A percentile compares a stretch with the other conserved stretches of the same genome.
These are phyloP conservation scores for Thermochaetoides dissita DNA, from an alignment of 2,329 filamentous ascomycete species.

Conservation along the genomic window DNA sequence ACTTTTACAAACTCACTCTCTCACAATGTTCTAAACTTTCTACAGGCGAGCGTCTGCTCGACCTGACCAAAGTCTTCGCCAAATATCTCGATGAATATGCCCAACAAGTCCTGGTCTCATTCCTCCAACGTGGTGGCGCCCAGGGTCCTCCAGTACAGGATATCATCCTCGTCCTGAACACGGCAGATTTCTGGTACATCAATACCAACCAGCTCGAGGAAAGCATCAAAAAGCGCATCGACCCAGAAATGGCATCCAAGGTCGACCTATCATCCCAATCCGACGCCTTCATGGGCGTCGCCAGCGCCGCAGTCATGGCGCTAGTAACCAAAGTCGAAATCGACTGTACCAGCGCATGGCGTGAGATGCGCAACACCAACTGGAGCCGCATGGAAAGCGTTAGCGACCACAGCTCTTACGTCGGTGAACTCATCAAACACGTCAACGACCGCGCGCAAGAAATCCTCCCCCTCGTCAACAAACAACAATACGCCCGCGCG, in stretches of 20 bases:
- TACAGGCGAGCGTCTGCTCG: slow-evolving; percentile 72
- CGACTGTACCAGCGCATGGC: slow-evolving; percentile 75
- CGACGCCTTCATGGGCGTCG: slow-evolving; percentile 89
- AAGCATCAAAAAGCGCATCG: slow-evolving; percentile 82
- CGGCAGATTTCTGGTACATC: slow-evolving; percentile 90
- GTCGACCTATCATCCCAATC: slow-evolving; percentile 88
- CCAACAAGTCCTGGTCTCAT: slow-evolving; percentile 73
- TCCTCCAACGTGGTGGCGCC: slow-evolving; percentile 43
- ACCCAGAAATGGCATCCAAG: slow-evolving; percentile 56
- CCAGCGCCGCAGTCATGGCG: slow-evolving; percentile 69
- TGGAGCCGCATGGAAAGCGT: slow-evolving; percentile 92
- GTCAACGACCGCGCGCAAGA: slow-evolving; percentile 60
- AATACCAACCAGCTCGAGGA: slow-evolving; percentile 91
- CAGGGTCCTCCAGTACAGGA: slow-evolving; percentile 52
- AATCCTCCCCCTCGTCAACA: slow-evolving; percentile 64
- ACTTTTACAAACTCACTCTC: slow-evolving; percentile 85
- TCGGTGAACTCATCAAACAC: slow-evolving; percentile 62
- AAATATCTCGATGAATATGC: slow-evolving; percentile 94
- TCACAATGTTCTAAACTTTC: slow-evolving; percentile 94
- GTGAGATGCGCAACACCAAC: slow-evolving; percentile 91
- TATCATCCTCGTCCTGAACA: slow-evolving; percentile 78
- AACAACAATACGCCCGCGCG: slow-evolving; percentile 84
- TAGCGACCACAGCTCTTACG: slow-evolving; percentile 85
- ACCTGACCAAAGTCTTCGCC: slow-evolving; percentile 71
- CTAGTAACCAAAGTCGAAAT: slow-evolving; percentile 74